Base-by-base conservation (phyloP, 306 rosid species). In the Biancaea sappan region DNA sequence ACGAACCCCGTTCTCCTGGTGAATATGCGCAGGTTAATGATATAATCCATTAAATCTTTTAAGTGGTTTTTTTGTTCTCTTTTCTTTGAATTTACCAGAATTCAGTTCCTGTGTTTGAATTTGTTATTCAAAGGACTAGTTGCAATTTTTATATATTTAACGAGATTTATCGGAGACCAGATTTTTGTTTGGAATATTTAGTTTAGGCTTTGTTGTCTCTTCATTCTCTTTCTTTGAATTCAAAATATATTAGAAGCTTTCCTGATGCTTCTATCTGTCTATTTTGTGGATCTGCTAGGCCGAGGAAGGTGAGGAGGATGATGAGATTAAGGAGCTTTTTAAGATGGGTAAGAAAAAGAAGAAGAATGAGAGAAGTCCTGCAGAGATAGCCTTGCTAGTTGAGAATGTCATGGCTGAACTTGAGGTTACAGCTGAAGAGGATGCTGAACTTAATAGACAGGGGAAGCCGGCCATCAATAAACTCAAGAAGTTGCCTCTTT, bases 401-500 rank as follows among this genome's bases (percentile, higher is more conserved):
- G 94, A 89, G 86, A 89, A 89, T 63, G 86, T 89, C 73, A 89
- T 89, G 94, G 94, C 91, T 15, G 91, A 87, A 84, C 90, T 89
- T 1, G 94, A 89, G 81, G 87, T 87, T 74, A 89, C 92, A 26
- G 90, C 91, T 6, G 92, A 89, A 81, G 92, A 85, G 87, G 94
- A 89, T 81, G 91, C 87, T 9, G 94, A 89, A 14, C 82, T 89
- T 54, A 89, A 89, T 72, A 81, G 88, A 69, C 90, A 79, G 81
- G 95, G 87, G 31, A 87, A 85, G 75, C 95, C 95, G 63, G 95
- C 95, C 28, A 77, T 89, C 50, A 89, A 85, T 80, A 87, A 89
- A 82, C 85, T 89, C 31, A 87, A 85, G 66, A 89, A 89, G 67
- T 77, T 89, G 75, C 86, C 87, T 71, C 94, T 87, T 75, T 88